phyloP scores from a whole-genome alignment of 2,329 filamentous ascomycete genomes.

The Botrytis byssoidea region DNA sequence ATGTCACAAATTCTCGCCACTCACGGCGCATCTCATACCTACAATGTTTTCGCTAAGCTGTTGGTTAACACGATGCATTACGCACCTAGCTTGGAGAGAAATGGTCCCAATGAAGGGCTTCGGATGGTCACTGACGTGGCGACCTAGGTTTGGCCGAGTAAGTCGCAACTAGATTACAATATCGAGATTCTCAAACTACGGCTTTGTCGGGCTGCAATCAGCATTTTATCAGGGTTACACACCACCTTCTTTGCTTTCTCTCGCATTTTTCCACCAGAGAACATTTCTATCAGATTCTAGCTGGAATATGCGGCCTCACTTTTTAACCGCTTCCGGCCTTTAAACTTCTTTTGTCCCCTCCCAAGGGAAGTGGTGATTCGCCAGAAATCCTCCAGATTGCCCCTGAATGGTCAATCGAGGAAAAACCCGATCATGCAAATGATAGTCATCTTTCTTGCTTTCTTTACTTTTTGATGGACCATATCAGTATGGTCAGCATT shows the following conservation, averaged over 20 bases:
- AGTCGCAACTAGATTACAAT: conserved; percentile 20
- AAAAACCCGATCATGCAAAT: conserved; percentile 18
- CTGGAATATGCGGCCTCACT: conserved; percentile 16
- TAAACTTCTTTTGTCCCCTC: not conserved
- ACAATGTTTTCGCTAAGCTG: conserved; percentile 23
- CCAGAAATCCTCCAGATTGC: conserved; percentile 8
- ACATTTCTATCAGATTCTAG: conserved; percentile 20
- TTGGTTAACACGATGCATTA: conserved; percentile 19
- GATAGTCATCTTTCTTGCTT: conserved; percentile 11
- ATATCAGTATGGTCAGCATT: conserved; percentile 17
- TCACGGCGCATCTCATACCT: conserved; percentile 24
- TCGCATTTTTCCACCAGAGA: conserved; percentile 25
- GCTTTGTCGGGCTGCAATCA: conserved; percentile 28
- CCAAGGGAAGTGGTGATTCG: conserved; percentile 10
- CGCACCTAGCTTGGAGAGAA: conserved; percentile 25
- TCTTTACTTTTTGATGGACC: not conserved
- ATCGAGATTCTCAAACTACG: conserved; percentile 16
- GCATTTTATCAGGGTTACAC: conserved; percentile 28
- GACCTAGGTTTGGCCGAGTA: conserved; percentile 34
- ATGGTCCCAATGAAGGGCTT: conserved; percentile 30
- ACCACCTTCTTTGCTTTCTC: conserved; percentile 20
- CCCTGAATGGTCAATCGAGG: conserved; percentile 15
- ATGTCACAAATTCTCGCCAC: conserved; percentile 29
- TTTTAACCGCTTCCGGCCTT: conserved; percentile 11
- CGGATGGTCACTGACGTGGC: conserved; percentile 37